These are phyloP conservation scores for Leishmania arabica DNA, from an alignment of 208 protist genomes.

Conservation along the genomic window DNA sequence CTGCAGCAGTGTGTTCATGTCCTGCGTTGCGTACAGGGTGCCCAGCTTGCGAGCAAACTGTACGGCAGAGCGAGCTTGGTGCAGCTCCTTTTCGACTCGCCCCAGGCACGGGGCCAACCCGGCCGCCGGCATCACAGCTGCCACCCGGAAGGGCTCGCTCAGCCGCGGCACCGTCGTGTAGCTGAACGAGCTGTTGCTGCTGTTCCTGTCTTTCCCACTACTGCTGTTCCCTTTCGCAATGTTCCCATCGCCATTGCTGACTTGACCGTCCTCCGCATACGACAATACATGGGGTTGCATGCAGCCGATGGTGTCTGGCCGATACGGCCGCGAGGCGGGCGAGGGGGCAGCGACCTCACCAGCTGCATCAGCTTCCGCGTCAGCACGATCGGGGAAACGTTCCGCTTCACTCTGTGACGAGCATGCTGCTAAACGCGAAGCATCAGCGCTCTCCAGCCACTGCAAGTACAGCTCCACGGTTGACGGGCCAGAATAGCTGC, in stretches of 20 bases:
- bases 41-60: conserved; percentile 74
- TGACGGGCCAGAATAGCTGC: conserved; percentile 2
- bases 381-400: background rate
- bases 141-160: conserved; percentile 13
- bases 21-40: conserved; percentile 69
- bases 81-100: conserved; percentile 34
- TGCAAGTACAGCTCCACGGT: conserved; percentile 26
- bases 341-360: background rate
- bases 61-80: conserved; percentile 35
- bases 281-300: background rate
- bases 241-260: background rate
- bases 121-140: conserved; percentile 18
- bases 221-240: background rate
- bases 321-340: background rate
- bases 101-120: conserved; percentile 19
- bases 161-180: conserved; percentile 8
- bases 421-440: background rate
- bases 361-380: background rate
- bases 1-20: conserved; percentile 69
- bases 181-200: conserved; percentile 10
- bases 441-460: conserved; percentile 13
- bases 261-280: conserved; percentile 5
- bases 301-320: background rate
- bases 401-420: background rate
- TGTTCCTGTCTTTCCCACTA: background rate